Base-by-base conservation (phyloP, 768 basidiomycete species). In the Mycena filopes region DNA sequence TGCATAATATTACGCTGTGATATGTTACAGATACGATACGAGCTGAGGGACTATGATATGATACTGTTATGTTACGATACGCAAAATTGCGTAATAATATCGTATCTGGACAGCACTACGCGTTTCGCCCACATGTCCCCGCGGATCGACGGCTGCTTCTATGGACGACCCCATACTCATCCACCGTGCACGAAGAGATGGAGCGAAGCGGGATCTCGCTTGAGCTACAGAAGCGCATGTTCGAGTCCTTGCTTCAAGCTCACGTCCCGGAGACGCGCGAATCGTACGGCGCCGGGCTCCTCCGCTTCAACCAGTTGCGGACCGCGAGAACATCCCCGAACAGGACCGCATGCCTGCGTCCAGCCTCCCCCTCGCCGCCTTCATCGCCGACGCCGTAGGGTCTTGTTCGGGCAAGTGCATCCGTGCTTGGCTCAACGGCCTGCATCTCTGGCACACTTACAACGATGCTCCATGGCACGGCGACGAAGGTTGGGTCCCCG, bases 271-370 rank as follows among this genome's bases (percentile, higher is more conserved):
- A 56, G 18, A 75, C 76, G 8, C 38, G 41, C 6, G 57, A 46
- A 12, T 61, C 71, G 0, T 77, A 77, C 42, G 55, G 43, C 12
- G 43, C 55, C 1, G 55, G 55, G 13, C 45, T 56, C 12, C 55
- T 56, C 20, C 45, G 31, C 9, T 56, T 23, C 31, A 21, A 13
- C 1, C 43, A 46, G 4, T 56, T 46, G 31, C 43, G 7, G 43
- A 56, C 8, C 33, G 33, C 33, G 33, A 33, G 33, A 12, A 12
- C 33, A 33, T 33, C 12, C 33, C 33, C 33, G 33, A 33, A 12
- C 12, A 7, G 33, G 33, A 33, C 12, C 33, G 33, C 33, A 33
- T 33, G 33, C 33, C 33, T 12, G 33, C 33, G 12, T 33, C 33
- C 33, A 6, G 33, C 12, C 33, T 33, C 33, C 33, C 12, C 33